Conservation (phyloP, 129 eudicot genomes). For the Glebionis coronaria region DNA sequence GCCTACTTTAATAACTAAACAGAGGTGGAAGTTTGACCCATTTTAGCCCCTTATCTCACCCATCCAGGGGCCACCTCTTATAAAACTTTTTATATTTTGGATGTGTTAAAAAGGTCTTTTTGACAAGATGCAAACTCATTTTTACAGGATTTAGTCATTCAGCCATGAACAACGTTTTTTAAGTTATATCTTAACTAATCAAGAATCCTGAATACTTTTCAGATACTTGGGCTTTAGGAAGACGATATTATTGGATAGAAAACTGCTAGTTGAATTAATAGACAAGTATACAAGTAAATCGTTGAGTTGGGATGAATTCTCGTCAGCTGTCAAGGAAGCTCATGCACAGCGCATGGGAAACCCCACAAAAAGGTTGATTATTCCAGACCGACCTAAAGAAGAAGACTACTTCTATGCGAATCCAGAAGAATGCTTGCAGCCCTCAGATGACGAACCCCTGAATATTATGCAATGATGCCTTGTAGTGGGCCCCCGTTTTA, state of each 20-base stretch:
- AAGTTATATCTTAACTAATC: slow-evolving; percentile 11
- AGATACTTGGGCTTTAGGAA: slow-evolving; percentile 85
- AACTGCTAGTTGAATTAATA: slow-evolving; percentile 69
- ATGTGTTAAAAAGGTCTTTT: too few relatives aligned
- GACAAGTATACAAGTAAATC: slow-evolving; percentile 66
- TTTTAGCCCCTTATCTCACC: too few relatives aligned
- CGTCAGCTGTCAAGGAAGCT: slow-evolving; percentile 65
- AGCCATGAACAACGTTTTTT: neutral
- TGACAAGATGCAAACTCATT: too few relatives aligned
- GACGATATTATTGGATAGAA: slow-evolving; percentile 80
- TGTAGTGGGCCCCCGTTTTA: slow-evolving; percentile 14
- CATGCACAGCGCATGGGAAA: slow-evolving; percentile 83
- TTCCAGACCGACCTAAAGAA: slow-evolving; percentile 90
- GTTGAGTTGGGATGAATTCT: slow-evolving; percentile 83
- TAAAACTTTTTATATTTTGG: too few relatives aligned
- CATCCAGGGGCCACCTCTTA: too few relatives aligned
- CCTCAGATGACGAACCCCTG: slow-evolving; percentile 46
- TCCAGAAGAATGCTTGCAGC: slow-evolving; percentile 85
- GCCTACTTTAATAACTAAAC: neutral
- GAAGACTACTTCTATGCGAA: slow-evolving; percentile 93
- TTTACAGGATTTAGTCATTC: too few relatives aligned
- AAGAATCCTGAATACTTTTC: slow-evolving; percentile 25
- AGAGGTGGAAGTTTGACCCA: neutral
- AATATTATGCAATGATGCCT: slow-evolving; percentile 27
- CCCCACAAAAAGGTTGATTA: slow-evolving; percentile 67